Conservation (phyloP, 1,284 basidiomycete species). For the Pyrrhoderma lamaoense region DNA sequence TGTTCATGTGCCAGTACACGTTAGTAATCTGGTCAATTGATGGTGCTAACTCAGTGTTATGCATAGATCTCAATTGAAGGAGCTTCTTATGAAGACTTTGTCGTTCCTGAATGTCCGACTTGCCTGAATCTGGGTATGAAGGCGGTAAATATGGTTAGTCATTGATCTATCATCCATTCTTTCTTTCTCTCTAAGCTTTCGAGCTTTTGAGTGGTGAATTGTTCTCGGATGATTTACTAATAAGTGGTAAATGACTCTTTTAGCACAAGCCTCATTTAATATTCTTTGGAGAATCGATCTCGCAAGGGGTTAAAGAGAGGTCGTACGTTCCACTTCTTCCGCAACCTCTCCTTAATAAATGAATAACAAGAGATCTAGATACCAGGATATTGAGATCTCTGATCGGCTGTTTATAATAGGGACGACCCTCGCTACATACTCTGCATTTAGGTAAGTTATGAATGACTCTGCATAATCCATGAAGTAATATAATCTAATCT, state of each 20-base stretch:
- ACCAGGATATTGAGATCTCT: constrained; percentile 49
- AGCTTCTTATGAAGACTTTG: constrained; percentile 66
- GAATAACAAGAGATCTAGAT: constrained; percentile 35
- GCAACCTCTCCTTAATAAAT: background rate
- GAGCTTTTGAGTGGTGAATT: no score
- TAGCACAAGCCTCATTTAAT: constrained; percentile 80
- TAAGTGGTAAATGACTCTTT: no score
- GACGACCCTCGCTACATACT: constrained; percentile 87
- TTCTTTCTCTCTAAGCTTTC: background rate
- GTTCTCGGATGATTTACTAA: background rate
- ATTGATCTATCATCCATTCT: constrained; percentile 35
- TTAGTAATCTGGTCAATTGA: background rate
- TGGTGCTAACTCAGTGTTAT: no score
- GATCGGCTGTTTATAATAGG: constrained; percentile 76
- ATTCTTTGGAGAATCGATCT: constrained; percentile 86
- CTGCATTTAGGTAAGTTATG: constrained; percentile 65
- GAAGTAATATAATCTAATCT: no score
- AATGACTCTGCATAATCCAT: no score
- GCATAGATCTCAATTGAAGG: constrained; percentile 73
- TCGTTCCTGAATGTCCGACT: constrained; percentile 67
- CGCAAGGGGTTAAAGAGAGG: constrained; percentile 49
- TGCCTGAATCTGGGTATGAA: constrained; percentile 49
- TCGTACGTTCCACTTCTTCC: constrained; percentile 48
- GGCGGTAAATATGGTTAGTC: constrained; percentile 47
- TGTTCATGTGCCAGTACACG: no score